phyloP scores from a whole-genome alignment of 192 early-diverging fungal genomes.

The Backusella tarrabulga region DNA sequence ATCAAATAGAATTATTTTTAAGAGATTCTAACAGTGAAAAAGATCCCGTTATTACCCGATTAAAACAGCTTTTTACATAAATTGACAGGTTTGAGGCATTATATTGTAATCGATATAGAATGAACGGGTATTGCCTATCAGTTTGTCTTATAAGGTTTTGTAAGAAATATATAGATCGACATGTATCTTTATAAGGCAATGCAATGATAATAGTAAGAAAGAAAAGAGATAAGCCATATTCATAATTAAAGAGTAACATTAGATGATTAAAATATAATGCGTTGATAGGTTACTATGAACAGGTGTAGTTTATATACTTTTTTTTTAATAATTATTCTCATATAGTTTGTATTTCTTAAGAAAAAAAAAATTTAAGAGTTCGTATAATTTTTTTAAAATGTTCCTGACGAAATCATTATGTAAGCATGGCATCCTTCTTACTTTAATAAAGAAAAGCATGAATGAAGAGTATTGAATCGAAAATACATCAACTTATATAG shows the following conservation, averaged over 20 bases:
- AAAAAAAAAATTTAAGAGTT: neutral
- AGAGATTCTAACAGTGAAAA: neutral
- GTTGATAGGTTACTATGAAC: neutral
- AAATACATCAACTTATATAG: neutral
- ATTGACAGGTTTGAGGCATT: neutral
- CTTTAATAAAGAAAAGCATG: neutral
- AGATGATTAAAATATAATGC: neutral
- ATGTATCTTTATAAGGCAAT: neutral
- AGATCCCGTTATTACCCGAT: constrained; percentile 6
- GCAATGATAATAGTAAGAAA: neutral
- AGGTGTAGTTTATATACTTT: neutral
- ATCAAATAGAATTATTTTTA: neutral
- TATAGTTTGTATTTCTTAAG: neutral
- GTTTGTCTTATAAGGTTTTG: too few relatives aligned
- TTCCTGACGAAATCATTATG: neutral
- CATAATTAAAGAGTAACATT: neutral
- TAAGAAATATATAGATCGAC: neutral
- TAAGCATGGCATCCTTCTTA: neutral
- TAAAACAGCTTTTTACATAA: neutral
- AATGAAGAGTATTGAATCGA: neutral
- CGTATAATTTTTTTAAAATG: neutral
- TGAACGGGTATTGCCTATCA: neutral
- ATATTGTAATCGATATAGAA: neutral
- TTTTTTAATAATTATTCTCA: neutral
- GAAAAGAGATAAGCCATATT: neutral